phyloP scores from a whole-genome alignment of 73 alveolate genomes.

The Tetrahymena elliotti region DNA sequence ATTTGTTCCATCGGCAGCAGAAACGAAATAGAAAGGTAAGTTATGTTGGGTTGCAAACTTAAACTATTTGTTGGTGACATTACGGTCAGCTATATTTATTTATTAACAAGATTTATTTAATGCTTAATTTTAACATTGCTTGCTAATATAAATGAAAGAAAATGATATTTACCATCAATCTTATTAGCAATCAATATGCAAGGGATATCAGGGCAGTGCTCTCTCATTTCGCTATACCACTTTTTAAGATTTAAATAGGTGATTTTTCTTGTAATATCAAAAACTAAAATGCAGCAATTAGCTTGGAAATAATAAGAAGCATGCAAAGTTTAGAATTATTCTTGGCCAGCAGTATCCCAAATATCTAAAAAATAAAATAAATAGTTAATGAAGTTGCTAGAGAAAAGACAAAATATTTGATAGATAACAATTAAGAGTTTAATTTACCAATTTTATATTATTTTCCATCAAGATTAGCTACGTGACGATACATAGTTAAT shows the following conservation, averaged over 20 bases:
- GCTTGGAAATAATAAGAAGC: constrained; percentile 89
- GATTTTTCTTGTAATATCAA: constrained; percentile 88
- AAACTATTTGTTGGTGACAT: constrained; percentile 76
- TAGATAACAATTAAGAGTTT: not conserved
- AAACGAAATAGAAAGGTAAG: constrained; percentile 79
- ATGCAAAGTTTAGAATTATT: constrained; percentile 78
- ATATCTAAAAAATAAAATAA: not conserved
- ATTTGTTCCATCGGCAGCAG: constrained; percentile 96
- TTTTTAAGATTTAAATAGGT: constrained; percentile 77
- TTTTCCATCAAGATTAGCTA: constrained; percentile 61
- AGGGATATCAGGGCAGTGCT: constrained; percentile 86
- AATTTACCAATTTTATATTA: constrained; percentile 41
- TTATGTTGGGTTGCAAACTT: constrained; percentile 76
- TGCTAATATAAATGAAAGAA: not conserved
- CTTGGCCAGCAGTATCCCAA: constrained; percentile 96
- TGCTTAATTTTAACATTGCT: not conserved
- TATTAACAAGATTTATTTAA: not conserved
- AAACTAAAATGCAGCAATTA: constrained; percentile 82
- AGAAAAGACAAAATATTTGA: no score
- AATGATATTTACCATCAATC: constrained; percentile 51
- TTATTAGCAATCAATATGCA: constrained; percentile 88
- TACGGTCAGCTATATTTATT: constrained; percentile 51
- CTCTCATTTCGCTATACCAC: constrained; percentile 88
- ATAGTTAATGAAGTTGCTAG: not conserved
- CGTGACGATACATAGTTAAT: constrained; percentile 69